These are phyloP conservation scores for Fomes fomentarius DNA, from an alignment of 1,284 basidiomycete genomes.

Conservation along the genomic window DNA sequence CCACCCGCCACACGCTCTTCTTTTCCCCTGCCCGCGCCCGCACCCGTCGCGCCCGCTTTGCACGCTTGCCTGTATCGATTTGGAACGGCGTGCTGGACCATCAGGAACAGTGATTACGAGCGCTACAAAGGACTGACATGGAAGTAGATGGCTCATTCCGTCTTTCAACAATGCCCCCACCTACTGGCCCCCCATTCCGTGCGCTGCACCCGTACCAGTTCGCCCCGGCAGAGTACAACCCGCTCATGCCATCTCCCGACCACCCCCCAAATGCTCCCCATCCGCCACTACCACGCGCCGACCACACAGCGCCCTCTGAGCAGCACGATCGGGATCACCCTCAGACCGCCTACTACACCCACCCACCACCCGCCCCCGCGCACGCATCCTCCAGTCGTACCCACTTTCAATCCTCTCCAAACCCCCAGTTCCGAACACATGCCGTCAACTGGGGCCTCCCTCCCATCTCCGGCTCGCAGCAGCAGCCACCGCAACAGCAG, in stretches of 20 bases:
- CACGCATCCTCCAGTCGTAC: constrained; percentile 22
- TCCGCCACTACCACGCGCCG: constrained; percentile 7
- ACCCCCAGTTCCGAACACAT: constrained; percentile 24
- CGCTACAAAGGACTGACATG: constrained; percentile 31
- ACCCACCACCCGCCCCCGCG: constrained; percentile 27
- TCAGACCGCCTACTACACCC: constrained; percentile 38
- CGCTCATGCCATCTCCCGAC: constrained; percentile 25
- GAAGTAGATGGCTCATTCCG: constrained; percentile 35
- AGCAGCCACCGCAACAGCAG: constrained; percentile 7
- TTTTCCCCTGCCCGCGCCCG: background rate
- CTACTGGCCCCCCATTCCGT: constrained; percentile 24
- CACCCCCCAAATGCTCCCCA: constrained; percentile 24
- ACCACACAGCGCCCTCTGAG: constrained; percentile 13
- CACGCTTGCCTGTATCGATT: background rate
- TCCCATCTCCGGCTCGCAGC: constrained; percentile 16
- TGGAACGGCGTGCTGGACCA: constrained; percentile 15
- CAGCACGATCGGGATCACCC: constrained; percentile 25
- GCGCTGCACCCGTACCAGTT: constrained; percentile 28
- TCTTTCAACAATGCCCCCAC: constrained; percentile 27
- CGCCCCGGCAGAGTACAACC: constrained; percentile 28
- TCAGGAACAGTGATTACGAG: constrained; percentile 29
- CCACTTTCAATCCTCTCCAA: constrained; percentile 14
- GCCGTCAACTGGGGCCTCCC: constrained; percentile 22
- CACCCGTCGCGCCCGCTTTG: background rate
- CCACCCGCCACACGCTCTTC: background rate